Evolutionary conservation across 202 grass and related monocot species (phyloP).

Genomic region (Schoenoplectus triqueter): DNA sequence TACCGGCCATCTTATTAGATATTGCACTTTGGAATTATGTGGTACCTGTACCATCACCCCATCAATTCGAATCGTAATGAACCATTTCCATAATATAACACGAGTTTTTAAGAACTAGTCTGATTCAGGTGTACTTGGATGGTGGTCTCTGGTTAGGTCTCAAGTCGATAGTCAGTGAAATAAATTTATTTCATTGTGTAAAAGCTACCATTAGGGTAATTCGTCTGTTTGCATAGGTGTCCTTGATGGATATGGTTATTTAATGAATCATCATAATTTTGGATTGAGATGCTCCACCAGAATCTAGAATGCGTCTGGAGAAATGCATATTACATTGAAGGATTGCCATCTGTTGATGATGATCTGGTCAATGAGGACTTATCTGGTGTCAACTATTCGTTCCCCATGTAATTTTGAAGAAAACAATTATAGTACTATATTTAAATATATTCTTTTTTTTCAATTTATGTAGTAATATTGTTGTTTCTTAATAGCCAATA

Average conservation of each 20-base stretch:
- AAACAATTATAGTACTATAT: not conserved
- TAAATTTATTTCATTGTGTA: not conserved
- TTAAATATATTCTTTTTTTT: no score
- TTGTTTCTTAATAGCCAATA: not conserved
- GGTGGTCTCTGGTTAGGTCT: not conserved
- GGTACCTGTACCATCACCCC: not conserved
- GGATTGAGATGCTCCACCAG: constrained; percentile 33
- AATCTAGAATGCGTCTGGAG: constrained; percentile 27
- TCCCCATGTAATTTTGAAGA: constrained; percentile 21
- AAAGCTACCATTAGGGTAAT: constrained; percentile 11
- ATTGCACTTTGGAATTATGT: not conserved
- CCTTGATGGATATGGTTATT: constrained; percentile 26
- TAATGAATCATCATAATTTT: constrained; percentile 14
- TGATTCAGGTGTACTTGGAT: constrained; percentile 16
- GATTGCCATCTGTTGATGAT: constrained; percentile 5
- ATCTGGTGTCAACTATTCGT: not conserved
- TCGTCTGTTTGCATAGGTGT: constrained; percentile 5
- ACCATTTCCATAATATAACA: not conserved
- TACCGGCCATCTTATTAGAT: constrained; percentile 3
- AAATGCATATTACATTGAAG: not conserved
- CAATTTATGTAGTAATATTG: no score
- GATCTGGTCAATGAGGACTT: not conserved
- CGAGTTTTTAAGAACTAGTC: not conserved
- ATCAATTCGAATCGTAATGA: not conserved
- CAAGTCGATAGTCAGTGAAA: no score